Percentiles rank a stretch among this genome's conserved stretches.
Conservation (phyloP, 108 stramenopile species). For the Skeletonema marinoi region DNA sequence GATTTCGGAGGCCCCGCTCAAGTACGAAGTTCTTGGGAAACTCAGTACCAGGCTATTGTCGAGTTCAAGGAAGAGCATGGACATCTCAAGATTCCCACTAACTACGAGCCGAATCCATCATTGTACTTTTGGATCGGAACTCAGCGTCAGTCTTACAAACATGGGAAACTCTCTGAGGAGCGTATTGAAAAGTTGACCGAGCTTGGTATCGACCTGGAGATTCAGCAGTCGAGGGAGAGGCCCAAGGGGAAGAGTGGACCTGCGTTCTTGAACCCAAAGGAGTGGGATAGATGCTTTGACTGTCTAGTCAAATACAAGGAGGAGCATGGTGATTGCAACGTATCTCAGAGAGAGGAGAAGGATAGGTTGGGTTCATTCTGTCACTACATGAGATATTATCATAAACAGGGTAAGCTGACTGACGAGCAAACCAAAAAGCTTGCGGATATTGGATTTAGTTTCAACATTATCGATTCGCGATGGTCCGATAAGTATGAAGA, state of each 20-base stretch:
- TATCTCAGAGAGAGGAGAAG: constrained; percentile 11
- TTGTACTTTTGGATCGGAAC: constrained; percentile 11
- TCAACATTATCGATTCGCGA: background rate
- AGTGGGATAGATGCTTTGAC: constrained; percentile 6
- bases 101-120: background rate
- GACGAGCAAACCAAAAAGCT: background rate
- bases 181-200: constrained; percentile 7
- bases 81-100: background rate
- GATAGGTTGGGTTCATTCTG: constrained; percentile 13
- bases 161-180: constrained; percentile 10
- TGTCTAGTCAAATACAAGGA: constrained; percentile 14
- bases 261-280: background rate
- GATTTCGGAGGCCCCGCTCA: background rate
- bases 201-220: constrained; percentile 10
- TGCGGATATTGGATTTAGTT: constrained; percentile 3
- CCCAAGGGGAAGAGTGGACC: background rate
- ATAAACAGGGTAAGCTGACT: constrained; percentile 5
- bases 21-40: background rate
- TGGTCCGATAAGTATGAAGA: constrained; percentile 18
- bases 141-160: background rate
- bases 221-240: background rate
- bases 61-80: constrained; percentile 14
- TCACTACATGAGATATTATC: constrained; percentile 17
- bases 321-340: constrained; percentile 10
- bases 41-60: background rate